Conservation (phyloP, 75 land plant species). For the Cunninghamia lanceolata region DNA sequence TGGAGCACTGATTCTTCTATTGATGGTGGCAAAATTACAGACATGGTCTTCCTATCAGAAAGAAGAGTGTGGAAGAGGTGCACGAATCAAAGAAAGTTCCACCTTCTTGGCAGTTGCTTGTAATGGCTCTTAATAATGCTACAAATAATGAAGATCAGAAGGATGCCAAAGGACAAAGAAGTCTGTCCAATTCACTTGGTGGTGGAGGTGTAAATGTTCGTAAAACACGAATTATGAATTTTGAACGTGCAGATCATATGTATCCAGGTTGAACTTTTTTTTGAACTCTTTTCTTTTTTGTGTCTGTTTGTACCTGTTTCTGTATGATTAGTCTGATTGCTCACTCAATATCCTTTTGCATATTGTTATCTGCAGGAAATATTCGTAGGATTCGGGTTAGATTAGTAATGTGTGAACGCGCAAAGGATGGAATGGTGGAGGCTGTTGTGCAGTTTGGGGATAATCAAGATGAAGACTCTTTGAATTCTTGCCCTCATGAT, state of each 20-base stretch:
- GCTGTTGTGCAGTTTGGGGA: slow-evolving; percentile 71
- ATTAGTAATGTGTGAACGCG: slow-evolving; percentile 68
- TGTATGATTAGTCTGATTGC: neutral
- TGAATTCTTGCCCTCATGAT: slow-evolving; percentile 39
- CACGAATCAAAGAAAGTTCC: slow-evolving; percentile 32
- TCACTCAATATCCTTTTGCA: neutral
- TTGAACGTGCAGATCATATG: slow-evolving; percentile 35
- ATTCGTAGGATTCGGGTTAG: slow-evolving; percentile 32
- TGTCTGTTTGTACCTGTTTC: neutral
- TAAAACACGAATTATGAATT: slow-evolving; percentile 64
- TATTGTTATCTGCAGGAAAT: slow-evolving; percentile 23
- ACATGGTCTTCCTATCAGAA: slow-evolving; percentile 55
- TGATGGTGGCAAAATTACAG: slow-evolving; percentile 36
- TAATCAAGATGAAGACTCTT: slow-evolving; percentile 52
- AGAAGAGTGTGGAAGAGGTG: slow-evolving; percentile 56
- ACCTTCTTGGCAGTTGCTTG: slow-evolving; percentile 34
- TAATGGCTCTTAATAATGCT: slow-evolving; percentile 23
- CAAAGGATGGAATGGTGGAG: slow-evolving; percentile 77
- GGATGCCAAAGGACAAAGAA: slow-evolving; percentile 42
- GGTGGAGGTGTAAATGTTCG: slow-evolving; percentile 74
- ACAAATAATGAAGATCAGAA: slow-evolving; percentile 54
- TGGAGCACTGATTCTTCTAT: neutral
- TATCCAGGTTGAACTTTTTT: slow-evolving; percentile 43
- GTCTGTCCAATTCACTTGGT: slow-evolving; percentile 70
- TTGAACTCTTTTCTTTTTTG: neutral